Evolutionary conservation across 257 asterid genomes (phyloP).

Genomic region (Lithospermum erythrorhizon): DNA sequence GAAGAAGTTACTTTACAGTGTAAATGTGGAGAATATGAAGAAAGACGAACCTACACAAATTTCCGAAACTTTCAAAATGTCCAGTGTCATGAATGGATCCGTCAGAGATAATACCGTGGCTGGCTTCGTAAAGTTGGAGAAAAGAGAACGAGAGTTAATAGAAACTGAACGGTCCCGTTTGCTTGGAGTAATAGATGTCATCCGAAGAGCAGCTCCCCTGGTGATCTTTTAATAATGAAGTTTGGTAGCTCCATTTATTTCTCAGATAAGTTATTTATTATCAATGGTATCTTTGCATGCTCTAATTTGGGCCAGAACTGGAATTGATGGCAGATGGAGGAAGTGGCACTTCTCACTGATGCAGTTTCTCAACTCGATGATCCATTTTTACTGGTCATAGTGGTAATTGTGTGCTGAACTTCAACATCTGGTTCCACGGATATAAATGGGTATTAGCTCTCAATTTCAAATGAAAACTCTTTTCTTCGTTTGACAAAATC

Average conservation of each 20-base stretch:
- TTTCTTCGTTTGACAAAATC: slow-evolving; percentile 32
- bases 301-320: slow-evolving; percentile 23
- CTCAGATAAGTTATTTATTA: slow-evolving; percentile 13
- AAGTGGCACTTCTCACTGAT: slow-evolving; percentile 90
- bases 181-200: slow-evolving; percentile 53
- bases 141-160: slow-evolving; percentile 51
- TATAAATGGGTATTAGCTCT: slow-evolving; percentile 97
- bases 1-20: slow-evolving; percentile 29
- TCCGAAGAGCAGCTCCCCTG: slow-evolving; percentile 80
- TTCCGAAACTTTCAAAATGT: slow-evolving; percentile 13
- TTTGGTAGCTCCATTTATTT: slow-evolving; percentile 42
- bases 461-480: slow-evolving; percentile 49
- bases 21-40: slow-evolving; percentile 20
- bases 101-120: slow-evolving; percentile 41
- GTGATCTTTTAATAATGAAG: slow-evolving; percentile 65
- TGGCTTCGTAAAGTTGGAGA: slow-evolving; percentile 48
- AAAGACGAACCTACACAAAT: slow-evolving; percentile 27
- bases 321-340: slow-evolving; percentile 81
- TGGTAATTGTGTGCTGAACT: slow-evolving; percentile 99
- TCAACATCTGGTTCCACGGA: slow-evolving; percentile 98
- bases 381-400: slow-evolving; percentile 97
- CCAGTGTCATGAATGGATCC: slow-evolving; percentile 44
- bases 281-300: slow-evolving; percentile 14
- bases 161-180: slow-evolving; percentile 53
- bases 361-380: slow-evolving; percentile 96